Conservation (phyloP, 228 moss, liverwort and hornwort species). For the Sphagnum magellanicum region DNA sequence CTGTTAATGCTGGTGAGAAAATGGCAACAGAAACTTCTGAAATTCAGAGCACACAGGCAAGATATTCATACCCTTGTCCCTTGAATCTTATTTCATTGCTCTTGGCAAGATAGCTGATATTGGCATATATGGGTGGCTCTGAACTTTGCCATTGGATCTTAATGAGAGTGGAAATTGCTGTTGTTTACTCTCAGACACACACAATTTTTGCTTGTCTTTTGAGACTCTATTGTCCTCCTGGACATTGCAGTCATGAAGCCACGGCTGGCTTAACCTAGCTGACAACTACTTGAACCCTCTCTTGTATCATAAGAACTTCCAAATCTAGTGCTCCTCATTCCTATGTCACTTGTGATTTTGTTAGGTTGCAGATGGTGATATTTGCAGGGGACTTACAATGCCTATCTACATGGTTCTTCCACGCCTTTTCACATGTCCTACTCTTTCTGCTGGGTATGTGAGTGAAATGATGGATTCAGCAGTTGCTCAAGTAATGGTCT, state of each 20-base stretch:
- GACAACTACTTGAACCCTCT: no score
- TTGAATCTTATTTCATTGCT: no score
- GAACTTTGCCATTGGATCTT: no score
- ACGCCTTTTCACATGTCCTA: slow-evolving; percentile 86
- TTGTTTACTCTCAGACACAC: background rate
- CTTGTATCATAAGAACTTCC: no score
- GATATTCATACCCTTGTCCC: background rate
- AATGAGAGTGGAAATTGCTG: background rate
- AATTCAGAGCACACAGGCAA: slow-evolving; percentile 89
- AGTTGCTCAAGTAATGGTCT: no score
- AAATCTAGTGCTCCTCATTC: background rate
- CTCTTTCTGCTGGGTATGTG: slow-evolving; percentile 82
- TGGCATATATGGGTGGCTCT: no score
- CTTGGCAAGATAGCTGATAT: no score
- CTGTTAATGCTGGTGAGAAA: slow-evolving; percentile 78
- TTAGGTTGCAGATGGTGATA: slow-evolving; percentile 93
- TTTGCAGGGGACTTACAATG: slow-evolving; percentile 69
- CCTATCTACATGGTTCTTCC: slow-evolving; percentile 96
- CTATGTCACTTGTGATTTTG: background rate
- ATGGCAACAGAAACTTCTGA: slow-evolving; percentile 96
- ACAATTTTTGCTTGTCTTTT: no score
- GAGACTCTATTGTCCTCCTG: no score
- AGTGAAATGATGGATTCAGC: no score
- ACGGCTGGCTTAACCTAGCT: no score
- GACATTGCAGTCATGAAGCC: no score